Percentiles rank a stretch among this genome's conserved stretches.
These are phyloP conservation scores for Alternaria arbusti DNA, from an alignment of 2,329 filamentous ascomycete species.

Conservation along the genomic window DNA sequence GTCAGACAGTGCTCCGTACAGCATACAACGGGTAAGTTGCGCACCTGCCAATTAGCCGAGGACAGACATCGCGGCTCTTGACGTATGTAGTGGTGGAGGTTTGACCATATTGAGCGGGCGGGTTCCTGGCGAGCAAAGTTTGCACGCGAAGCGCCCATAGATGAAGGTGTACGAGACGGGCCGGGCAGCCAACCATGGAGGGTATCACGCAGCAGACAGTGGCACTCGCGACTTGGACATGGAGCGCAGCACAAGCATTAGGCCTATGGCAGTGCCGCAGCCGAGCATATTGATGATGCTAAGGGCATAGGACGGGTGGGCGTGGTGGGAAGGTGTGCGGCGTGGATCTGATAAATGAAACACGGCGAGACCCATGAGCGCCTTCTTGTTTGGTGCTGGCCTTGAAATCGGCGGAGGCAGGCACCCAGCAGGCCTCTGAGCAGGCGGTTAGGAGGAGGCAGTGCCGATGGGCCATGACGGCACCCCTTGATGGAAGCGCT, in stretches of 20 bases:
- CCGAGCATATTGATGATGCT: constrained; percentile 7
- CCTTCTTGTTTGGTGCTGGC: constrained; percentile 34
- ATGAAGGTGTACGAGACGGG: constrained; percentile 20
- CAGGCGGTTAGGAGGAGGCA: constrained; percentile 37
- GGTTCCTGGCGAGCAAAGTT: constrained; percentile 15
- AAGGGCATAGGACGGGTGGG: constrained; percentile 6
- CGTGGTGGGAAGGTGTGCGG: constrained; percentile 14
- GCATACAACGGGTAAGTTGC: constrained; percentile 20
- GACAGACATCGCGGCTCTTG: constrained; percentile 17
- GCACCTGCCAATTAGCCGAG: constrained; percentile 25
- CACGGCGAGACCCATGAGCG: constrained; percentile 27
- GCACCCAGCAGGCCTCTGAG: constrained; percentile 11
- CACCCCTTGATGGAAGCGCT: constrained; percentile 25
- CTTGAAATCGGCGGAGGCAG: constrained; percentile 14
- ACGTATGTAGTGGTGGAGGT: constrained; percentile 4
- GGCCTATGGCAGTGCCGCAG: background rate
- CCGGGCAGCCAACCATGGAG: constrained; percentile 28
- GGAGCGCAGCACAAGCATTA: background rate
- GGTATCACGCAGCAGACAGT: constrained; percentile 6
- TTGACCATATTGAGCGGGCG: constrained; percentile 6
- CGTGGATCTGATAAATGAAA: constrained; percentile 32
- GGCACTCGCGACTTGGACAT: constrained; percentile 4
- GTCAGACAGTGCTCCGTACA: constrained; percentile 6
- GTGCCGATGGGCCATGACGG: constrained; percentile 20
- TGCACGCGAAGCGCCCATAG: constrained; percentile 14